phyloP scores from a whole-genome alignment of 306 rosid genomes.

The Cucurbita ficifolia region DNA sequence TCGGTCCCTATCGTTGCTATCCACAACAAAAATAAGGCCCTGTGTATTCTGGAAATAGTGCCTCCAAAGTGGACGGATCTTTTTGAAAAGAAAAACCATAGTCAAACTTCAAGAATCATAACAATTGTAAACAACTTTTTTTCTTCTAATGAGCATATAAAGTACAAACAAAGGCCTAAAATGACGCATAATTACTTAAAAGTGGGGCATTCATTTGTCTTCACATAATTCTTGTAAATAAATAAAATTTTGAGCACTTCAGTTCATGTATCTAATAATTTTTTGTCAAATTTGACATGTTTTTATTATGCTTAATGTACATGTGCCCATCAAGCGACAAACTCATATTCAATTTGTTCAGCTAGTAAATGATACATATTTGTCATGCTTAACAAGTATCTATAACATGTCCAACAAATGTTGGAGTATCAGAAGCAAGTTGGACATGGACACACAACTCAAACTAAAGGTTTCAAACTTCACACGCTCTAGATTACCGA shows the following conservation, averaged over 20 bases:
- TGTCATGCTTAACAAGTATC: neutral
- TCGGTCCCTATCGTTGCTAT: conserved; percentile 93
- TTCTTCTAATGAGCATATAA: neutral
- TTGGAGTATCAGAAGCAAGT: too few relatives aligned
- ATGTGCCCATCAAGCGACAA: neutral
- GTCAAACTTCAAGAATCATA: neutral
- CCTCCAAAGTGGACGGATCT: conserved; percentile 99
- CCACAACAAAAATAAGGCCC: conserved; percentile 95
- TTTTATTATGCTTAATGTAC: neutral
- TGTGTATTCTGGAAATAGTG: conserved; percentile 99
- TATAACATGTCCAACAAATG: too few relatives aligned
- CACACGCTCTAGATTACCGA: neutral
- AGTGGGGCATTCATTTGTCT: neutral
- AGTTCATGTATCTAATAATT: too few relatives aligned
- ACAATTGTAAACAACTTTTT: neutral
- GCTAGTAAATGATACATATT: neutral
- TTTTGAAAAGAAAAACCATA: conserved; percentile 10
- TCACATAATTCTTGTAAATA: neutral
- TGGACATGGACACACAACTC: too few relatives aligned
- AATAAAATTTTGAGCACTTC: neutral
- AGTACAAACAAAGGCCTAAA: neutral
- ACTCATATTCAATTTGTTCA: neutral
- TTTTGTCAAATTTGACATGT: neutral
- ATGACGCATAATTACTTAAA: neutral
- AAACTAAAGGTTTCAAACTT: conserved; percentile 16